Evolutionary conservation across 2,329 filamentous ascomycete species (phyloP), one percentile per base, ranked within the genome.

Genomic region (Taxawa tesnikishii): DNA sequence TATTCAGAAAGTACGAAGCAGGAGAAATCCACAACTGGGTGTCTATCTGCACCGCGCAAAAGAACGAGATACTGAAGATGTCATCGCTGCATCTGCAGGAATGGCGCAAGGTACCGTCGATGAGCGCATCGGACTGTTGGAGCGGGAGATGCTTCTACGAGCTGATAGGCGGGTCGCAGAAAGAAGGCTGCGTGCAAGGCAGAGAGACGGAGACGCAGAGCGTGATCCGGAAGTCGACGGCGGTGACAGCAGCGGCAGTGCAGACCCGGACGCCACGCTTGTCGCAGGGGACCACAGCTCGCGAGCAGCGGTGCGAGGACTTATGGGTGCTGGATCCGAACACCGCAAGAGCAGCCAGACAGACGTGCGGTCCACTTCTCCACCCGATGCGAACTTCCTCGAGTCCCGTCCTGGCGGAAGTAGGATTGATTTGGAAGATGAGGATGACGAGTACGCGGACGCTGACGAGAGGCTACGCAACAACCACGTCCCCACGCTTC

Each of bases 21-120:
- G 60, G 2, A 70, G 70, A 40, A 67, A 62, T 32, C 65, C 68
- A 8, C 69, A 74, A 42, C 56, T 74, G 1, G 70, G 69, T 10
- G 69, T 74, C 4, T 74, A 74, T 39, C 55, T 74, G 3, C 69
- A 74, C 43, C 64, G 69, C 26, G 68, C 67, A 5, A 72, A 72
- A 43, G 68, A 73, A 37, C 58, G 63, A 15, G 66, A 72, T 33
- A 56, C 55, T 1, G 62, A 65, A 28, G 62, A 67, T 31, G 40
- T 49, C n/a, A 38, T 55, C 4, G 51, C 52, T 10, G 51, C 54
- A 28, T 59, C 58, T 26, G 49, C 48, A 34, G 55, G 46, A 43
- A 48, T 43, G 46, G 51, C 43, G 38, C 55, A 43, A 35, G 57
- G 59, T 3, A 63, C 59, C 19, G 66, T 70, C 2, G 66, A 70